Evolutionary conservation across 495 filamentous ascomycete genomes (phyloP).

Genomic region (Xylaria scruposa): DNA sequence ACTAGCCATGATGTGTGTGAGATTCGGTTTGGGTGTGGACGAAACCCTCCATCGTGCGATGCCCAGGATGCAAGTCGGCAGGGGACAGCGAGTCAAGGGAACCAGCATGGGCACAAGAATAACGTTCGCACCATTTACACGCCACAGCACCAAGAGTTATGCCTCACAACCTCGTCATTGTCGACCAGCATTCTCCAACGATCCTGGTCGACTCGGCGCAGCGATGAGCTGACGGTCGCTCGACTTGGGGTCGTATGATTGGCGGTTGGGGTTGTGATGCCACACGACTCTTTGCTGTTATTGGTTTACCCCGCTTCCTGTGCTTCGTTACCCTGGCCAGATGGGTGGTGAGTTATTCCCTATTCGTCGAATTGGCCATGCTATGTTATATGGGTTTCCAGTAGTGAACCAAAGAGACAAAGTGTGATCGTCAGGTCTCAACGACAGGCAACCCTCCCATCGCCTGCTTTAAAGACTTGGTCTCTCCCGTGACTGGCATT

Average conservation of each 20-base stretch:
- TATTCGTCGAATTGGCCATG: constrained; percentile 2
- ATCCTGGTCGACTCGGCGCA: constrained; percentile 15
- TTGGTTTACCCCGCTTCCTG: constrained; percentile 28
- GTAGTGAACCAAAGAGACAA: neutral
- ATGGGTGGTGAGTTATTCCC: constrained; percentile 4
- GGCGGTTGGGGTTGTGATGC: constrained; percentile 21
- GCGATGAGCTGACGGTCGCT: constrained; percentile 27
- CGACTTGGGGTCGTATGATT: constrained; percentile 27
- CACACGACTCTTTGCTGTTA: constrained; percentile 12
- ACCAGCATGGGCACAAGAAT: neutral
- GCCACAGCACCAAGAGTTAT: neutral
- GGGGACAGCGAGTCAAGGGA: neutral
- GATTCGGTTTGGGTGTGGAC: constrained; percentile 1
- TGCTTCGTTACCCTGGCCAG: constrained; percentile 2
- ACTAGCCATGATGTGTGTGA: neutral
- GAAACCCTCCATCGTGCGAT: constrained; percentile 13
- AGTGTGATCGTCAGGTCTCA: constrained; percentile 9
- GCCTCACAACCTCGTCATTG: neutral
- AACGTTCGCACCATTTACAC: neutral
- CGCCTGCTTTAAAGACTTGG: constrained; percentile 10
- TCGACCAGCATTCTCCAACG: constrained; percentile 2
- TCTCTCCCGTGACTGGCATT: constrained; percentile 3
- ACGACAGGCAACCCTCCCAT: constrained; percentile 6
- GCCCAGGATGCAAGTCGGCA: neutral
- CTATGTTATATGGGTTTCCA: neutral